Base-by-base conservation (phyloP, 2,329 filamentous ascomycete species). In the Drechmeria coniospora region DNA sequence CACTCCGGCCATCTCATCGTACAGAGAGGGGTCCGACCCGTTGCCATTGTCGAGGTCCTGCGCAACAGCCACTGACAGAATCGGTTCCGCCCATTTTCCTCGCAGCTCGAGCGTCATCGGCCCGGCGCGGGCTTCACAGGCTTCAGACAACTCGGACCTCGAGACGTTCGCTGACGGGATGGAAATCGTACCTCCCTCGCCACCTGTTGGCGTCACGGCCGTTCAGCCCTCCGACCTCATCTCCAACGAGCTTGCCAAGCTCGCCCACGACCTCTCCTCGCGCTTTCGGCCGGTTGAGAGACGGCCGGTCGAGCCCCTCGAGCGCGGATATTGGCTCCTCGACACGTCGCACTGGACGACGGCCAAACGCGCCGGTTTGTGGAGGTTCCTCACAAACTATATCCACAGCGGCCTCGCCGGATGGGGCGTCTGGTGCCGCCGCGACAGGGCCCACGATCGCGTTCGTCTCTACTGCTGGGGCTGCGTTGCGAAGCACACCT, bases 391-490 rank as follows among this genome's bases (percentile, higher is more conserved):
- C 15, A 57, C 57, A 5, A 63, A 73, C 11, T 68, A 71, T 26
- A 54, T 92, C 19, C 54, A 54, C 5, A 58, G 56, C 15, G 72
- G 73, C 1, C 53, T 59, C 14, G 65, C 68, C 0, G 78, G 78
- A 3, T 83, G 78, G 77, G 73, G 74, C 3, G 61, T 78, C 2
- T 72, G 67, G 56, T 73, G 68, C 37, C 50, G 45, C 10, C 54
- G 69, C 26, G 40, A 41, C 15, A 47, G 39, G 5, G 53, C 50
- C 21, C 50, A 44, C 8, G 45, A 40, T 4, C 63, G 56, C 38
- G 49, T 92, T 2, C 65, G 72, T 19, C 49, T 87, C 1, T 90
- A 79, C 45, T 81, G 80, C 43, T 93, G 80, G 75, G 84, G 79
- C 1, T 67, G 76, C 35, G 56, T 82, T 1, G 69, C 71, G 0